phyloP scores from a whole-genome alignment of 73 alveolate species.

The Diophrys appendiculata region DNA sequence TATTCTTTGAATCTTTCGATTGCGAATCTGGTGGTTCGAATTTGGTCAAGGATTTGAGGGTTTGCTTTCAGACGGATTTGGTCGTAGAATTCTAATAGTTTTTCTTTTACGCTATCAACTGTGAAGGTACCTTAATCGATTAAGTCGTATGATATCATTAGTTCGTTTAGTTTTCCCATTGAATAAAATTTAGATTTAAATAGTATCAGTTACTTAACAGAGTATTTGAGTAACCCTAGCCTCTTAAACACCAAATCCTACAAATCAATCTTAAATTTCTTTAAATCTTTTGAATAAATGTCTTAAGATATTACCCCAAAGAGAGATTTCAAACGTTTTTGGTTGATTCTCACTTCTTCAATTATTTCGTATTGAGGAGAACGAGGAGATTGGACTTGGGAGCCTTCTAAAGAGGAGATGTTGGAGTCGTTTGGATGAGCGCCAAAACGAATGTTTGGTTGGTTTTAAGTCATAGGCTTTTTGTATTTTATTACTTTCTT shows the following conservation, averaged over 20 bases:
- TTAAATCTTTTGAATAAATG: not conserved
- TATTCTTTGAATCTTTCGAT: not conserved
- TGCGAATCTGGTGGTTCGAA: not conserved
- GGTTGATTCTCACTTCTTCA: not conserved
- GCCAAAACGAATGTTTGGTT: too few relatives aligned
- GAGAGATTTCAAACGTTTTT: not conserved
- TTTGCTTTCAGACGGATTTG: not conserved
- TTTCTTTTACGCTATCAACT: not conserved
- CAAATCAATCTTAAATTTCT: not conserved
- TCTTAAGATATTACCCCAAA: not conserved
- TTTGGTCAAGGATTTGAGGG: not conserved
- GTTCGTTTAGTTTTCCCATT: not conserved
- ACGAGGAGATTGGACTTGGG: too few relatives aligned
- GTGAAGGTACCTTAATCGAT: not conserved
- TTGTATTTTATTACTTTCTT: not conserved
- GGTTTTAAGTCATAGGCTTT: too few relatives aligned
- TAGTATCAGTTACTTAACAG: not conserved
- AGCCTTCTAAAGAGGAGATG: too few relatives aligned
- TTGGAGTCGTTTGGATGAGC: too few relatives aligned
- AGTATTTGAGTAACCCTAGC: not conserved
- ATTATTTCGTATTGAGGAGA: too few relatives aligned
- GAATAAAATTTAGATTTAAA: too few relatives aligned
- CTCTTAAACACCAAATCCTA: not conserved
- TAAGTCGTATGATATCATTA: not conserved
- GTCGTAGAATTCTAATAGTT: not conserved